Conservation (phyloP, 176 grass and related monocot genomes). For the Phoenix roebelenii region DNA sequence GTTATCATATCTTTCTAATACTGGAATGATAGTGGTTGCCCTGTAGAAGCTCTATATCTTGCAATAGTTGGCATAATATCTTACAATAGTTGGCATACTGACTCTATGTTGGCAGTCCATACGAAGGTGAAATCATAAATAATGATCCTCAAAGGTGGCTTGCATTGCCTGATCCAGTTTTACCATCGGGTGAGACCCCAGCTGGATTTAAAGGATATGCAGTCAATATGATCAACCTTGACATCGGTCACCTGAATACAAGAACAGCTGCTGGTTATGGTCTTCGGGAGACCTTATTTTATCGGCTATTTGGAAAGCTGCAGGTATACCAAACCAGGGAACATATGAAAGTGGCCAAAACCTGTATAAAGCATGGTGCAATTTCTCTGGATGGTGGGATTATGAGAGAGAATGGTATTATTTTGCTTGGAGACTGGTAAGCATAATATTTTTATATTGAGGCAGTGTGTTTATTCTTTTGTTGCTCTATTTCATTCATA, state of each 20-base stretch:
- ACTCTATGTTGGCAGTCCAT: background rate
- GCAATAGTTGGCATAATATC: background rate
- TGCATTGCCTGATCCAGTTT: background rate
- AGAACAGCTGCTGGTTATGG: background rate
- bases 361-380: conserved; percentile 12
- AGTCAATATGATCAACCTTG: conserved; percentile 14
- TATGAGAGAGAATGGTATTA: conserved; percentile 7
- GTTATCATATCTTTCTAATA: no score
- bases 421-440: conserved; percentile 5
- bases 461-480: no score
- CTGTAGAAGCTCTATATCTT: background rate
- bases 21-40: background rate
- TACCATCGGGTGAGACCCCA: background rate
- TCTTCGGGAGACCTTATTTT: conserved; percentile 15
- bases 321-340: conserved; percentile 14
- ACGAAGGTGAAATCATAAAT: background rate
- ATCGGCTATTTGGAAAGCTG: conserved; percentile 8
- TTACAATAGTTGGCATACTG: background rate
- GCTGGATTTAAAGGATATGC: conserved; percentile 23
- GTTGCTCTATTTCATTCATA: no score
- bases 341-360: conserved; percentile 6
- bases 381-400: conserved; percentile 24
- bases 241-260: background rate
- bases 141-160: conserved; percentile 1
- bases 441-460: no score